Base-by-base conservation (phyloP, 768 basidiomycete genomes). In the Hysterangium stoloniferum region DNA sequence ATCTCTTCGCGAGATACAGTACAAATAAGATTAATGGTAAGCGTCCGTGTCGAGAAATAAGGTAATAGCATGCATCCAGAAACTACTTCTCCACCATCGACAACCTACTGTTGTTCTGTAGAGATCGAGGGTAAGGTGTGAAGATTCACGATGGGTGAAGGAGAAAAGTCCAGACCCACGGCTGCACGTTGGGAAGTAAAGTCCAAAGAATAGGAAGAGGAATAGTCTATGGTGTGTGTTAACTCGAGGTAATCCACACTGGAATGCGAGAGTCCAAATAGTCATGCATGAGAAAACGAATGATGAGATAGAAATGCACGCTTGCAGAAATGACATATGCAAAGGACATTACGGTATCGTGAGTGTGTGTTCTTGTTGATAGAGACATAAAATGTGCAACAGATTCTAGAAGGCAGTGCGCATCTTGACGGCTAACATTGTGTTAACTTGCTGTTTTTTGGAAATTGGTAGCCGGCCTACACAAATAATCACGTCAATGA, bases 391-490 rank as follows among this genome's bases (percentile, higher is more conserved):
- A 41, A 19, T 12, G 27, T 6, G n/a, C 11, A 37, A 20, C 28
- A 40, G 25, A 17, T 40, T 27, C 28, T 41, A 15, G 17, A 22
- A 9, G 6, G 37, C n/a, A n/a, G 6, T 41, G 37, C 24, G 24
- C 6, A 51, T 11, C 2, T 24, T 19, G 12, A 5, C n/a, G 19
- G 34, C 22, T 29, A 41, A 51, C 49, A 51, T 41, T 51, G 49
- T 19, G 38, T 17, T 13, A 51, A 19, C 22, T 33, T 20, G 38
- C 49, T 51, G 27, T 51, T 51, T 17, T 40, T 40, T 40, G 49
- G 49, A 32, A 17, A 41, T 27, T 24, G 11, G 31, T 51, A 51
- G 25, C 49, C 49, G n/a, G 49, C 49, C 40, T 48, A 48, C 13
- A 37, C 33, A 4, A 27, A 35, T 42, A 6, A 6, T 25, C 19